Conservation (phyloP, 78 protist genomes). For the Bigelowiella natans region DNA sequence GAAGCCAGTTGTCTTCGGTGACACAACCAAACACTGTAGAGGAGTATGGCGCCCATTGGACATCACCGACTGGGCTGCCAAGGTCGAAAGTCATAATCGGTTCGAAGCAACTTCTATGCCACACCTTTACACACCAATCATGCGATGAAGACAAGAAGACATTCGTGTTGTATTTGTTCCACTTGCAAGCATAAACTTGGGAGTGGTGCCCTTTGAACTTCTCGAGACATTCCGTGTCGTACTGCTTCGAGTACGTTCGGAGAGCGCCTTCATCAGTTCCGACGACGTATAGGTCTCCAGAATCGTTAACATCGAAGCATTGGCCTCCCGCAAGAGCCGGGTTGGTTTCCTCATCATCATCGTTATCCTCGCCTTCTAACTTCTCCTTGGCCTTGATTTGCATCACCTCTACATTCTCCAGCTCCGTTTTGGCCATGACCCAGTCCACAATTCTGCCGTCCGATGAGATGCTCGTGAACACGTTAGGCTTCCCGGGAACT, state of each 20-base stretch:
- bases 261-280: neutral
- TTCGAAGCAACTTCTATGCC: slow-evolving; percentile 31
- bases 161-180: slow-evolving; percentile 61
- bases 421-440: slow-evolving; percentile 55
- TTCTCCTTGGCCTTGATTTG: slow-evolving; percentile 12
- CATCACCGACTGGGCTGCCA: slow-evolving; percentile 37
- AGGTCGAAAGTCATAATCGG: slow-evolving; percentile 54
- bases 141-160: slow-evolving; percentile 55
- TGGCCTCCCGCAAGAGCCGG: neutral
- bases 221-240: neutral
- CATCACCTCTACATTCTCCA: slow-evolving; percentile 38
- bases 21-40: slow-evolving; percentile 64
- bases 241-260: neutral
- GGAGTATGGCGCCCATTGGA: slow-evolving; percentile 71
- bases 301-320: neutral
- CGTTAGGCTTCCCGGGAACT: slow-evolving; percentile 36
- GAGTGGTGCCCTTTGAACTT: slow-evolving; percentile 44
- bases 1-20: slow-evolving; percentile 40
- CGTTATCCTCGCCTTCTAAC: neutral
- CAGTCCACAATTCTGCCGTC: slow-evolving; percentile 69
- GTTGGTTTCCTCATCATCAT: neutral
- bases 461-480: slow-evolving; percentile 49
- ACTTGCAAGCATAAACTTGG: slow-evolving; percentile 58
- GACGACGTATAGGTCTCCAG: neutral
- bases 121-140: slow-evolving; percentile 75